A percentile compares a stretch with the other conserved stretches of the same genome.
phyloP scores from a whole-genome alignment of 1,139 yeast genomes.

The Yamadazyma friedrichii region DNA sequence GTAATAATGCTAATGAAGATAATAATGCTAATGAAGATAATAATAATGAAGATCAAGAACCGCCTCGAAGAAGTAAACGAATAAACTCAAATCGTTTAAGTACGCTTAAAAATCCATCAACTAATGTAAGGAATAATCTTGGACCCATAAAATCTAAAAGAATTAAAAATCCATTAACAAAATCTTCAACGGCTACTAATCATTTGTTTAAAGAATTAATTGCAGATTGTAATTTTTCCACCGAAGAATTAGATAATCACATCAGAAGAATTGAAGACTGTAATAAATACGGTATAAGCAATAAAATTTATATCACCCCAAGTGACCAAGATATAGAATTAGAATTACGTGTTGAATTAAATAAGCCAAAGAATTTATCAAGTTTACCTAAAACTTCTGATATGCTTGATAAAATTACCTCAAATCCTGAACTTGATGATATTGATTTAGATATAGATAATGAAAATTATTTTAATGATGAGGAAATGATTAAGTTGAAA shows the following conservation, averaged over 20 bases:
- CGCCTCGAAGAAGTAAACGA: no score
- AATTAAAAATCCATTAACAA: no score
- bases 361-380: slow-evolving; percentile 56
- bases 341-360: slow-evolving; percentile 24
- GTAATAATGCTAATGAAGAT: not conserved
- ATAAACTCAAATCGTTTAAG: no score
- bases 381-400: slow-evolving; percentile 56
- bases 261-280: slow-evolving; percentile 21
- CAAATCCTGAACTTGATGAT: slow-evolving; percentile 56
- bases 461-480: slow-evolving; percentile 65
- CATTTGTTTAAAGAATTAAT: slow-evolving; percentile 7
- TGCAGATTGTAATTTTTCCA: slow-evolving; percentile 22
- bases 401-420: slow-evolving; percentile 51
- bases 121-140: not conserved
- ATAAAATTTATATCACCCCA: slow-evolving; percentile 7
- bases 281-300: slow-evolving; percentile 19
- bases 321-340: slow-evolving; percentile 3
- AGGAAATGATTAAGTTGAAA: slow-evolving; percentile 60
- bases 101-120: not conserved
- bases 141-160: not conserved
- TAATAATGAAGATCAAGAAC: not conserved
- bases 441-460: slow-evolving; percentile 68
- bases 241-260: slow-evolving; percentile 17
- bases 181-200: not conserved
- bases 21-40: not conserved